Evolutionary conservation across 1,284 basidiomycete species (phyloP).

Genomic region (Pyrrhoderma noxium): DNA sequence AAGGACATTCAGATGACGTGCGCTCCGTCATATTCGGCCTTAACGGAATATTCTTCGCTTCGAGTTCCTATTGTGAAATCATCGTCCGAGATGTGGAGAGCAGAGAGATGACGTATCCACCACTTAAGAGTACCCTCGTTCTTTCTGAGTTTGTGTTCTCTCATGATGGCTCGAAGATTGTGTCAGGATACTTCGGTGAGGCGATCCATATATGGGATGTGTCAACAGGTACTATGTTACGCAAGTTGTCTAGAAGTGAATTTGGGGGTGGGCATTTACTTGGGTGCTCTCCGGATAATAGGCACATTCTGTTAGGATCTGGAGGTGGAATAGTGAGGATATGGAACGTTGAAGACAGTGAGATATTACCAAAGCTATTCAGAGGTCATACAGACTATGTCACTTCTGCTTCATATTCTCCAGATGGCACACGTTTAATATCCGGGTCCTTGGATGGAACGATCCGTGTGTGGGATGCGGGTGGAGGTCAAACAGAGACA

Average conservation of each 20-base stretch:
- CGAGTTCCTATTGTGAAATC: background rate
- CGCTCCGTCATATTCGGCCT: background rate
- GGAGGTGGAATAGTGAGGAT: conserved; percentile 74
- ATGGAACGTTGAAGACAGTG: conserved; percentile 62
- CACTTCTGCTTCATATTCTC: background rate
- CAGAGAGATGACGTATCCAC: background rate
- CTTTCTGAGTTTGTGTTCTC: background rate
- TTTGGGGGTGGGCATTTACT: background rate
- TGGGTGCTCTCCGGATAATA: conserved; percentile 1
- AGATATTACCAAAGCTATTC: conserved; percentile 52
- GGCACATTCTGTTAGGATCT: conserved; percentile 70
- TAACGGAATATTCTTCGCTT: conserved; percentile 1
- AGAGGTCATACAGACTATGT: conserved; percentile 49
- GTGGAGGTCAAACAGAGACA: background rate
- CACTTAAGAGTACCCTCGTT: background rate
- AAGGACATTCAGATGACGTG: background rate
- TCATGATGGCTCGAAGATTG: no score
- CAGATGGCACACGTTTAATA: background rate
- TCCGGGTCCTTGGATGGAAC: conserved; percentile 1
- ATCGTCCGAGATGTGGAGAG: conserved; percentile 1
- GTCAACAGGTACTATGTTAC: background rate
- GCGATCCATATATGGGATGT: no score
- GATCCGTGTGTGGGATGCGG: conserved; percentile 1
- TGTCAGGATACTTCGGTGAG: no score
- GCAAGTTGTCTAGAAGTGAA: background rate